Percentiles rank a stretch among this genome's conserved stretches.
Evolutionary conservation across 768 basidiomycete genomes (phyloP).

Genomic region (Mycena rosella): DNA sequence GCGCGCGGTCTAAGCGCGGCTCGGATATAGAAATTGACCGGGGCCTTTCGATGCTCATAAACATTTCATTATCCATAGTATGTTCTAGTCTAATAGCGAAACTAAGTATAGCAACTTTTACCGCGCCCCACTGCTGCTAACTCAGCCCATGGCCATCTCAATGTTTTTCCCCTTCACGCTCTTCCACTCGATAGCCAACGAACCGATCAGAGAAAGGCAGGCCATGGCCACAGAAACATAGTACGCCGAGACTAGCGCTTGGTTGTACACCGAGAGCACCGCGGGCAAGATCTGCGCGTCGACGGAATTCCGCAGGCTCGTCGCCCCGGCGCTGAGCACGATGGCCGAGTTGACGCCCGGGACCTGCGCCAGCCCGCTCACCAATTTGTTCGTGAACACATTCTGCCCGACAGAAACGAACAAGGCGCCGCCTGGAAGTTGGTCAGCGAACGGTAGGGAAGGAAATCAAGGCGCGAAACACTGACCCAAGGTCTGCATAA

Average conservation of each 20-base stretch:
- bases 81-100: too few relatives aligned
- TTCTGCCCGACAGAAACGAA: constrained; percentile 40
- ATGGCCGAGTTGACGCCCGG: constrained; percentile 21
- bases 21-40: too few relatives aligned
- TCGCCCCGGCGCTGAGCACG: constrained; percentile 30
- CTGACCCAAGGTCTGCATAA: constrained; percentile 37
- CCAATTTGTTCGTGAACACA: constrained; percentile 35
- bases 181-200: constrained; percentile 28
- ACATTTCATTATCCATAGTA: too few relatives aligned
- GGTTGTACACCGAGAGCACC: constrained; percentile 28
- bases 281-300: constrained; percentile 16
- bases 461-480: background rate
- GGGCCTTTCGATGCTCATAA: too few relatives aligned
- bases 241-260: constrained; percentile 19
- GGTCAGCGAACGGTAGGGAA: background rate
- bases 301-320: constrained; percentile 18
- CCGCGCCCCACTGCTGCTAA: too few relatives aligned
- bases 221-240: constrained; percentile 32
- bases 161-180: constrained; percentile 33
- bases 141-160: constrained; percentile 27
- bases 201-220: constrained; percentile 11
- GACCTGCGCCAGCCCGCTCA: constrained; percentile 7
- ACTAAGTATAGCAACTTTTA: too few relatives aligned
- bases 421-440: constrained; percentile 31
- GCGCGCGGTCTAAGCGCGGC: too few relatives aligned